Conservation (phyloP, 306 rosid genomes). For the Fagus crenata region DNA sequence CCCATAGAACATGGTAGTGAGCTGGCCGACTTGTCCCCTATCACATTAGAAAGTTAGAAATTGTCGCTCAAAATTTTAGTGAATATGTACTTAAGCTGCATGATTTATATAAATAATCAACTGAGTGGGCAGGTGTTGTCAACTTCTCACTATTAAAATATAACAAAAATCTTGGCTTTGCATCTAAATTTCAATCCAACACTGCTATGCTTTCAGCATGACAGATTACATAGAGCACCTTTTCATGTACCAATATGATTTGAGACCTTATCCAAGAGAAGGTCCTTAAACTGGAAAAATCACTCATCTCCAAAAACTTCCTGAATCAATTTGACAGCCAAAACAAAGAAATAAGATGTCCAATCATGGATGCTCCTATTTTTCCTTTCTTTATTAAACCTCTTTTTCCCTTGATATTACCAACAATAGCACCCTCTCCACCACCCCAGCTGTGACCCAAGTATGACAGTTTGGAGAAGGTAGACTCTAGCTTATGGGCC, state of each 20-base stretch:
- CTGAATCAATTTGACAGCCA: background rate
- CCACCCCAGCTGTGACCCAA: background rate
- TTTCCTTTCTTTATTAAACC: background rate
- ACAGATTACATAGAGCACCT: background rate
- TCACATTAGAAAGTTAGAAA: slow-evolving; percentile 9
- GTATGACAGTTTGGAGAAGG: background rate
- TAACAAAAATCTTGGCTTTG: background rate
- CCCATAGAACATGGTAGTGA: slow-evolving; percentile 94
- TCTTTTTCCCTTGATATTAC: background rate
- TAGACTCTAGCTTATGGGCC: background rate
- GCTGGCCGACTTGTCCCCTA: slow-evolving; percentile 96
- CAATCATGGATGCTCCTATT: background rate
- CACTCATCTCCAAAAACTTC: background rate
- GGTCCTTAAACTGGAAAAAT: background rate
- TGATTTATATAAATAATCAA: background rate
- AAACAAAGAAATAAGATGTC: background rate
- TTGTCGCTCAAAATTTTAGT: background rate
- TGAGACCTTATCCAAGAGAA: background rate
- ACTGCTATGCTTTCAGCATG: background rate
- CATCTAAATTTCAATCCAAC: background rate
- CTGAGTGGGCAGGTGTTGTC: background rate
- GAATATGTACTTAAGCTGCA: background rate
- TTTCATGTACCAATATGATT: background rate
- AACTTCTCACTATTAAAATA: background rate
- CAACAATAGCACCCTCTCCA: background rate